These are phyloP conservation scores for Patellifolia procumbens DNA, from an alignment of 179 eudicot species.

Conservation along the genomic window DNA sequence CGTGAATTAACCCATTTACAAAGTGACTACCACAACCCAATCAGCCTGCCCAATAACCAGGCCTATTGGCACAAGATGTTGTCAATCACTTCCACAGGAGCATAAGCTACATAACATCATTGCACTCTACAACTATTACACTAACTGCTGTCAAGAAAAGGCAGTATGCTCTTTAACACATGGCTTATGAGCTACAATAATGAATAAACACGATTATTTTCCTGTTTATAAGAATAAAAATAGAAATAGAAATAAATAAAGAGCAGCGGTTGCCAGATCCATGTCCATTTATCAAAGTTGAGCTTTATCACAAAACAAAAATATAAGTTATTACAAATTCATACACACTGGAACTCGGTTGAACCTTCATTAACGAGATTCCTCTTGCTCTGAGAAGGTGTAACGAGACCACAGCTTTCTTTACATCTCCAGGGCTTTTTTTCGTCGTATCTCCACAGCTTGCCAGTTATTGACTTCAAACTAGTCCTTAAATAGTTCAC, in stretches of 20 bases:
- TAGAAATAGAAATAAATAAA: neutral
- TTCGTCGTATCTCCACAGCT: conserved; percentile 67
- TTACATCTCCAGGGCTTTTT: conserved; percentile 57
- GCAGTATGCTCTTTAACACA: neutral
- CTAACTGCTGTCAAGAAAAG: neutral
- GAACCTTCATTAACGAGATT: conserved; percentile 44
- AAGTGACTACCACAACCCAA: too few relatives aligned
- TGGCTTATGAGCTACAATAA: neutral
- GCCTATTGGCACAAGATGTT: too few relatives aligned
- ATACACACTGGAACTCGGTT: conserved; percentile 49
- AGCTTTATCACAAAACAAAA: neutral
- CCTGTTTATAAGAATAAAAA: too few relatives aligned
- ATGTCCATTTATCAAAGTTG: neutral
- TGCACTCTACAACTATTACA: neutral
- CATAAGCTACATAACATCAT: too few relatives aligned
- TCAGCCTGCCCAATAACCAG: too few relatives aligned
- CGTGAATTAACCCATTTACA: too few relatives aligned
- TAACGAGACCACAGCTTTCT: conserved; percentile 57
- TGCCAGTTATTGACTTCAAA: conserved; percentile 50
- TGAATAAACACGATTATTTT: neutral
- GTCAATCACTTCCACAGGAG: too few relatives aligned
- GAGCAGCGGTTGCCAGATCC: conserved; percentile 5
- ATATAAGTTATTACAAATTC: conserved; percentile 3
- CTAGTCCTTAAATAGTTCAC: conserved; percentile 57
- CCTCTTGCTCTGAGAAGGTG: conserved; percentile 69